Base-by-base conservation (phyloP, 129 eudicot species). In the Tanacetum coccineum region DNA sequence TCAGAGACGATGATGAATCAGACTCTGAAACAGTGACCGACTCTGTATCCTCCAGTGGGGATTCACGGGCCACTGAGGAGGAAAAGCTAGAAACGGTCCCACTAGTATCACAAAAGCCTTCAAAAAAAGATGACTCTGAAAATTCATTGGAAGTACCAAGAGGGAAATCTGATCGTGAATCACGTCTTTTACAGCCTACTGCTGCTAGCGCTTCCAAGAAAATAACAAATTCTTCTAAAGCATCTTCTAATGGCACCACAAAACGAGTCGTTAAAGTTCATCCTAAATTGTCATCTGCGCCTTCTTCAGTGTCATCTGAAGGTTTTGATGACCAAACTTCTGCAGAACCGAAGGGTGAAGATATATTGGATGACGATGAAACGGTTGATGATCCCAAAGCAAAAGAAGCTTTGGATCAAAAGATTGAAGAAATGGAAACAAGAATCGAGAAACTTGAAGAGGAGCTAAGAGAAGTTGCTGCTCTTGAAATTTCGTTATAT, bases 381-480 rank as follows among this genome's bases (percentile, higher is more conserved):
- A 76, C 8, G 8, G 10, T 7, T 36, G 42, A 36, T 36, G 40
- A 36, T 36, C 42, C 42, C 42, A 36, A 36, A 36, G 42, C 67
- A 40, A 71, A 74, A 56, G 91, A 80, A 58, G 90, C 75, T 19
- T 46, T 75, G 47, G 78, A 83, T 53, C 76, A 71, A 44, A 93
- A 77, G 78, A 80, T 89, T 53, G 92, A 74, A 71, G 90, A 82
- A 79, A 93, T 93, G 98, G 96, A 86, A 81, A 62, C 9, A 61
- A 88, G 84, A 70, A 86, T 93, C 57, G 88, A 77, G 70, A 81
- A 86, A 75, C 96, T 93, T 61, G 96, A 93, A 66, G 94, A 83
- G 69, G 98, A 93, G 79, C 76, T 93, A 28, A 84, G 96, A 73
- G 98, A 86, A 86, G 96, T 93, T 52, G 96, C 96, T 49, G 96